Percentiles rank a stretch among this genome's conserved stretches.
Evolutionary conservation across 768 basidiomycete species (phyloP).

Genomic region (Leccinum arenicola): DNA sequence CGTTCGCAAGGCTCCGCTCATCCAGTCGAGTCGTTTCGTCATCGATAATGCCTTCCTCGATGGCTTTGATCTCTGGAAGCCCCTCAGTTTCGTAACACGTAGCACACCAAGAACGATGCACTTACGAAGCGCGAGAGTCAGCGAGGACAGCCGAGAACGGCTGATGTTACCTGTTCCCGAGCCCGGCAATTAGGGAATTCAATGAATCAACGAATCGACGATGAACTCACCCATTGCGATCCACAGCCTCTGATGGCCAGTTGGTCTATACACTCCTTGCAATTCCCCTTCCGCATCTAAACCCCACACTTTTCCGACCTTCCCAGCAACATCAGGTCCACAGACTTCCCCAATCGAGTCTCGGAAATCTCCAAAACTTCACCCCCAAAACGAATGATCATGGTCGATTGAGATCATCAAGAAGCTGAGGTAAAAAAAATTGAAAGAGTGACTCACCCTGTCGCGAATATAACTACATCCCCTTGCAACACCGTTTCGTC

Average conservation of each 20-base stretch:
- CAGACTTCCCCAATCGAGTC: slow-evolving; percentile 41
- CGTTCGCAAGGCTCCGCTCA: neutral
- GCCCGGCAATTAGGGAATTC: neutral
- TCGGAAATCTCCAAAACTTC: slow-evolving; percentile 45
- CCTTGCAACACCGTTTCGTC: slow-evolving; percentile 26
- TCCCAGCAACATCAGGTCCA: slow-evolving; percentile 42
- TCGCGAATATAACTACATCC: slow-evolving; percentile 34
- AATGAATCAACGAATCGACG: neutral
- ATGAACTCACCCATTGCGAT: slow-evolving; percentile 21
- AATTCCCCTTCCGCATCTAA: slow-evolving; percentile 64
- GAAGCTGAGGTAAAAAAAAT: too few species aligned
- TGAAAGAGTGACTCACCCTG: slow-evolving; percentile 19
- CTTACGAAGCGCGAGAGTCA: slow-evolving; percentile 32
- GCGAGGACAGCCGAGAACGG: slow-evolving; percentile 25
- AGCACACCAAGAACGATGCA: neutral
- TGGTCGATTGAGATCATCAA: neutral
- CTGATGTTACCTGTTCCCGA: slow-evolving; percentile 16
- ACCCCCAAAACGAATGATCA: neutral
- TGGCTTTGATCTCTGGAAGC: slow-evolving; percentile 28
- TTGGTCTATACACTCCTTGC: slow-evolving; percentile 37
- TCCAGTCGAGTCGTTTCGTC: slow-evolving; percentile 13
- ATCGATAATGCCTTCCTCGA: slow-evolving; percentile 22
- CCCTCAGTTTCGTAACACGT: neutral
- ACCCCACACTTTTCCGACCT: slow-evolving; percentile 60
- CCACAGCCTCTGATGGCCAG: slow-evolving; percentile 36